Evolutionary conservation across 768 basidiomycete species (phyloP).

Genomic region (Amanita rimosa): DNA sequence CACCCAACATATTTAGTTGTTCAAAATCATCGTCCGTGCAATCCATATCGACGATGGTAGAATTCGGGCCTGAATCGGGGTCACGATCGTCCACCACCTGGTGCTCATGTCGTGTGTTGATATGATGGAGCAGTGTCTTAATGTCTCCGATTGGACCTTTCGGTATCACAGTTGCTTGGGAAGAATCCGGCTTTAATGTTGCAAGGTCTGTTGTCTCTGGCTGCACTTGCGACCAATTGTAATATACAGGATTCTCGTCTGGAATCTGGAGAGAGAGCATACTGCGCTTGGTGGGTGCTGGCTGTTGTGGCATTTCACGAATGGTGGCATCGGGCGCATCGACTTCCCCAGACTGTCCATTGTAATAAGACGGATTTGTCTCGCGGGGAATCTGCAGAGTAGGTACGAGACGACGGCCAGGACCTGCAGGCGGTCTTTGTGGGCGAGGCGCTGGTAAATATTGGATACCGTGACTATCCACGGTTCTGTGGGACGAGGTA

Average conservation of each 20-base stretch:
- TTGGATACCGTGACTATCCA: background rate
- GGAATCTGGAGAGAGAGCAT: background rate
- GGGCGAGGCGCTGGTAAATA: background rate
- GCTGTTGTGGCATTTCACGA: background rate
- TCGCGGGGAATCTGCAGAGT: background rate
- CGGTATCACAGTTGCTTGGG: slow-evolving; percentile 3
- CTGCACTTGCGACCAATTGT: slow-evolving; percentile 3
- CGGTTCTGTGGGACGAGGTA: background rate
- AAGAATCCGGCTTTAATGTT: slow-evolving; percentile 1
- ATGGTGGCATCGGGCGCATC: slow-evolving; percentile 4
- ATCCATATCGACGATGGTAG: slow-evolving; percentile 3
- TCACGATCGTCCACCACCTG: background rate
- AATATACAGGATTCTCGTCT: slow-evolving; percentile 1
- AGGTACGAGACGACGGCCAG: background rate
- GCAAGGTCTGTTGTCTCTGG: slow-evolving; percentile 1
- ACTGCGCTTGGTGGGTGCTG: background rate
- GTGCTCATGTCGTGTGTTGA: background rate
- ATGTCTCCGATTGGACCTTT: slow-evolving; percentile 6
- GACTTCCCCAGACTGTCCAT: background rate
- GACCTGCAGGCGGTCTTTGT: background rate
- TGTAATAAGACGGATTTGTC: slow-evolving; percentile 4
- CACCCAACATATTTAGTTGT: slow-evolving; percentile 71
- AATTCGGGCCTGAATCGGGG: background rate
- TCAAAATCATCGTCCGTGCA: slow-evolving; percentile 70
- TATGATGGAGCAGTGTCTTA: background rate